These are phyloP conservation scores for Lecanosticta acicola DNA, from an alignment of 2,329 filamentous ascomycete species.

Conservation along the genomic window DNA sequence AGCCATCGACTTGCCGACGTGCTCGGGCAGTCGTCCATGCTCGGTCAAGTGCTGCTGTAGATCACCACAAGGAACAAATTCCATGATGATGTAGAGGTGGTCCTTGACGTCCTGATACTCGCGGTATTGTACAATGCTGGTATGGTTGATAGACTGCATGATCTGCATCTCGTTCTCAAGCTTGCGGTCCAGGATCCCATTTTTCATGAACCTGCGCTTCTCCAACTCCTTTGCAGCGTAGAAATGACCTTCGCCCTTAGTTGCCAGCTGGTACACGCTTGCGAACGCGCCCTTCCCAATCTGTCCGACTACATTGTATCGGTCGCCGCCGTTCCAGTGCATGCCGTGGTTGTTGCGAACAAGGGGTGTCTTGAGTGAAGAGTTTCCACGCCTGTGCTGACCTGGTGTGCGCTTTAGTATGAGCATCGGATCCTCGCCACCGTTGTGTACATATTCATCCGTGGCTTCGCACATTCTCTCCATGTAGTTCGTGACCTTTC, in stretches of 20 bases:
- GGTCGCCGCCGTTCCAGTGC: constrained; percentile 73
- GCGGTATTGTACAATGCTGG: constrained; percentile 86
- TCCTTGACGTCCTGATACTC: constrained; percentile 79
- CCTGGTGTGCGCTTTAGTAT: constrained; percentile 5
- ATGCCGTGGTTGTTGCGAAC: constrained; percentile 52
- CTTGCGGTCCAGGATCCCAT: constrained; percentile 81
- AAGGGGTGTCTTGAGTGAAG: constrained; percentile 22
- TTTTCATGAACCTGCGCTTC: constrained; percentile 88
- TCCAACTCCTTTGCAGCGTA: constrained; percentile 94
- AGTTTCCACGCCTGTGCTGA: constrained; percentile 6
- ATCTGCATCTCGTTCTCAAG: constrained; percentile 97
- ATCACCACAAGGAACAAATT: constrained; percentile 78
- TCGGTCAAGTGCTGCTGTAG: constrained; percentile 66
- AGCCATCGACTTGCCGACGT: constrained; percentile 64
- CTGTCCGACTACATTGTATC: constrained; percentile 74
- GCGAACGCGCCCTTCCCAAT: constrained; percentile 95
- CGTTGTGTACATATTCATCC: constrained; percentile 1
- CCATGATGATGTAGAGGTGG: constrained; percentile 94
- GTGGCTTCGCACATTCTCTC: constrained; percentile 27
- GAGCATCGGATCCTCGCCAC: constrained; percentile 4
- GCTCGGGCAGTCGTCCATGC: constrained; percentile 60
- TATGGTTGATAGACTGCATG: constrained; percentile 78
- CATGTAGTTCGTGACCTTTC: constrained; percentile 66
- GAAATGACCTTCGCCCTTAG: constrained; percentile 73
- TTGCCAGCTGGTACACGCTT: constrained; percentile 83